Evolutionary conservation across 768 basidiomycete species (phyloP).

Genomic region (Pisolithus microcarpus): DNA sequence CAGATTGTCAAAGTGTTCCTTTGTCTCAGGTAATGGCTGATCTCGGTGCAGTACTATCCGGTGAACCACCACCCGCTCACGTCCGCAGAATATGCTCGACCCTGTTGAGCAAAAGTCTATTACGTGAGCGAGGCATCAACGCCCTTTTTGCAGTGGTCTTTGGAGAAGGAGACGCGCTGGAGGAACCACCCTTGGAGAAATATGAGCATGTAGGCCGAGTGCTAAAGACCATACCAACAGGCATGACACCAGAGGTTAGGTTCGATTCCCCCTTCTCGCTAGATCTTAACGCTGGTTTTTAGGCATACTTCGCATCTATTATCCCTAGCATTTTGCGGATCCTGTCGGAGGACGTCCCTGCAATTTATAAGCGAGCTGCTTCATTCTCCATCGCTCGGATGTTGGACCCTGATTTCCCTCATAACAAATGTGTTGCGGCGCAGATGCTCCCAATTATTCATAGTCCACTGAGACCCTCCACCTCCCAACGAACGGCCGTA

Average conservation of each 20-base stretch:
- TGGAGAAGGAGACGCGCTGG: slow-evolving; percentile 47
- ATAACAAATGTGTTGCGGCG: slow-evolving; percentile 13
- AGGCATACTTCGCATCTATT: slow-evolving; percentile 59
- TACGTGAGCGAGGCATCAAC: slow-evolving; percentile 62
- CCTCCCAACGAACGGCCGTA: neutral
- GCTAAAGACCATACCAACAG: slow-evolving; percentile 54
- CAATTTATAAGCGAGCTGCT: slow-evolving; percentile 49
- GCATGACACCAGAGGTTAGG: slow-evolving; percentile 48
- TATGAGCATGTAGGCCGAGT: slow-evolving; percentile 66
- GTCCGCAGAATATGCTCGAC: slow-evolving; percentile 51
- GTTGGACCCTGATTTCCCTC: slow-evolving; percentile 33
- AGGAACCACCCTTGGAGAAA: slow-evolving; percentile 56
- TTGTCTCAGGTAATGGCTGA: slow-evolving; percentile 60
- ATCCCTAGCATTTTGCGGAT: slow-evolving; percentile 50
- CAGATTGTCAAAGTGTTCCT: slow-evolving; percentile 38
- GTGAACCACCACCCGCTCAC: slow-evolving; percentile 37
- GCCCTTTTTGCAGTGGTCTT: slow-evolving; percentile 67
- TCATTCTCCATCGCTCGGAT: slow-evolving; percentile 66
- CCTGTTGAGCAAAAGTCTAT: slow-evolving; percentile 64
- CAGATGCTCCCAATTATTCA: slow-evolving; percentile 48
- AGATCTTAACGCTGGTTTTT: slow-evolving; percentile 1
- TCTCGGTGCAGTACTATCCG: slow-evolving; percentile 53
- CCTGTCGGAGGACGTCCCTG: slow-evolving; percentile 31
- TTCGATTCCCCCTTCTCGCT: neutral
- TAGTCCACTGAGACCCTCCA: slow-evolving; percentile 35